These are phyloP conservation scores for Diaporthe ilicicola DNA, from an alignment of 2,329 filamentous ascomycete genomes.

Conservation along the genomic window DNA sequence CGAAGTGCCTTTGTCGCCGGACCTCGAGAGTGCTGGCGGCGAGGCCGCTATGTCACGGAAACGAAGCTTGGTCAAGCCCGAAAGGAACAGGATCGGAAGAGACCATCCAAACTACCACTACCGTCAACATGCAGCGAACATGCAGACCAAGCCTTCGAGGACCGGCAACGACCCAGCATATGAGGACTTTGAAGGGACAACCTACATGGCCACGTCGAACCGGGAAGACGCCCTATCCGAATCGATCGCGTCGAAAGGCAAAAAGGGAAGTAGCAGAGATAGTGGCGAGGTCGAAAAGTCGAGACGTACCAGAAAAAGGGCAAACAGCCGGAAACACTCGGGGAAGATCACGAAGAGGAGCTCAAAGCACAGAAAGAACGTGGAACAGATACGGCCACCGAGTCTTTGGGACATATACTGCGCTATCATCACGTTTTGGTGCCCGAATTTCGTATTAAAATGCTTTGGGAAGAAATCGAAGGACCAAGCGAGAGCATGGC, in stretches of 20 bases:
- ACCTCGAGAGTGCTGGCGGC: conserved; percentile 40
- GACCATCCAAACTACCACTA: conserved; percentile 97
- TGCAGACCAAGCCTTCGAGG: conserved; percentile 88
- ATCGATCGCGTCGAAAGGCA: conserved; percentile 49
- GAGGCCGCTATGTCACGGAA: conserved; percentile 66
- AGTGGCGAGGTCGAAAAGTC: conserved; percentile 50
- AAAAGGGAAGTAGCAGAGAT: conserved; percentile 44
- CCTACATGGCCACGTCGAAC: conserved; percentile 58
- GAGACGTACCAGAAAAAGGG: conserved; percentile 42
- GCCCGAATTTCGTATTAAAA: conserved; percentile 81
- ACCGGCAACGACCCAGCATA: conserved; percentile 91
- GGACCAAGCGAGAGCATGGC: conserved; percentile 91
- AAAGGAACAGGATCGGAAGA: conserved; percentile 83
- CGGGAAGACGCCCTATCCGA: conserved; percentile 57
- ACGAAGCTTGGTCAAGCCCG: conserved; percentile 87
- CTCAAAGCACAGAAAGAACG: conserved; percentile 57
- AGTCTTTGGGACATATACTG: conserved; percentile 97
- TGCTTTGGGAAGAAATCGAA: conserved; percentile 88
- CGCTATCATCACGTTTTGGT: conserved; percentile 93
- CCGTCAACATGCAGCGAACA: conserved; percentile 90
- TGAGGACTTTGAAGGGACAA: conserved; percentile 77
- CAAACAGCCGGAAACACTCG: conserved; percentile 48
- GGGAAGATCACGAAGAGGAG: conserved; percentile 71
- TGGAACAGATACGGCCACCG: conserved; percentile 77
- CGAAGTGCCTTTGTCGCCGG: conserved; percentile 61